These are phyloP conservation scores for Sporothrix humicola DNA, from an alignment of 2,329 filamentous ascomycete species.

Conservation along the genomic window DNA sequence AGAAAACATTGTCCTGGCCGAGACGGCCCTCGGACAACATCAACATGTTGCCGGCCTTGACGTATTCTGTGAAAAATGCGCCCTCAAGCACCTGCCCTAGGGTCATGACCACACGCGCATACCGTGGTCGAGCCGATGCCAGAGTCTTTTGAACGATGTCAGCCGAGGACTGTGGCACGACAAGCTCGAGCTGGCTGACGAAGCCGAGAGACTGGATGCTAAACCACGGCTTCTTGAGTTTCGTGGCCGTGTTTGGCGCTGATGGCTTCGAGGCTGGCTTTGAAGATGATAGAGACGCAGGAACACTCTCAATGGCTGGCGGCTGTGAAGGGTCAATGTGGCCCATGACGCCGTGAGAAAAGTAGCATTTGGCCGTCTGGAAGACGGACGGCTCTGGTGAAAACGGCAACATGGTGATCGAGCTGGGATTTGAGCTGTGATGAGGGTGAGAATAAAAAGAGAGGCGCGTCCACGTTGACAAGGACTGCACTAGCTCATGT, in stretches of 20 bases:
- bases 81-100: constrained; percentile 73
- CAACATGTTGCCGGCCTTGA: constrained; percentile 78
- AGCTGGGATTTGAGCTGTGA: too few relatives aligned
- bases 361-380: constrained; percentile 71
- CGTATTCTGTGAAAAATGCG: constrained; percentile 81
- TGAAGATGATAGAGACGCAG: background rate
- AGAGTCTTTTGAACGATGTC: constrained; percentile 51
- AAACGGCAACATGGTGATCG: constrained; percentile 53
- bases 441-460: background rate
- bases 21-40: constrained; percentile 82
- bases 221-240: constrained; percentile 75
- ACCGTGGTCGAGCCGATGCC: constrained; percentile 50
- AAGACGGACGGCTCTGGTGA: constrained; percentile 53
- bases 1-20: constrained; percentile 74
- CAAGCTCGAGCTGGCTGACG: constrained; percentile 64
- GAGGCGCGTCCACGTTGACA: background rate
- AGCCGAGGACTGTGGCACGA: constrained; percentile 71
- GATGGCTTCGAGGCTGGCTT: background rate
- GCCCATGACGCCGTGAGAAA: constrained; percentile 70
- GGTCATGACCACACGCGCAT: constrained; percentile 73
- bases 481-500: background rate
- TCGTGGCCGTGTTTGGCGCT: constrained; percentile 1
- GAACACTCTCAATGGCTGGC: constrained; percentile 55
- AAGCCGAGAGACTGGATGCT: constrained; percentile 69
- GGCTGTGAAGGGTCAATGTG: constrained; percentile 74